Conservation (phyloP, 108 stramenopile genomes). For the Stephanodiscus triporus region DNA sequence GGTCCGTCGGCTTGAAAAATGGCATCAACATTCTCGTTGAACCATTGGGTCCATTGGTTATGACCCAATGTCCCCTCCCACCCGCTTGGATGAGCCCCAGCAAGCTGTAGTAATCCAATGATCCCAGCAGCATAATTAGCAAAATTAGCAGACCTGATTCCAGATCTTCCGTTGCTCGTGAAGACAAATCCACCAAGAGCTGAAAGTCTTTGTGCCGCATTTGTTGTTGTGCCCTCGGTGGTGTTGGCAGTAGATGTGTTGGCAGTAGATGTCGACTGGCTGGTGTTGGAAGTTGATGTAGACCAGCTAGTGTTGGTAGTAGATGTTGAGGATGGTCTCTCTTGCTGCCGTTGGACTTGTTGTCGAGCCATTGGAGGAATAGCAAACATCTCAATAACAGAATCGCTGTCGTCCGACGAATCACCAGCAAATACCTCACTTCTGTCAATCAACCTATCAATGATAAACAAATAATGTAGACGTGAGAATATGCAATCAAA, state of each 20-base stretch:
- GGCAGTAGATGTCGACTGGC: neutral
- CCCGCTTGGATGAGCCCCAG: neutral
- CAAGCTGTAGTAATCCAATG: neutral
- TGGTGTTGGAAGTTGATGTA: no score
- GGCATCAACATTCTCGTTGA: neutral
- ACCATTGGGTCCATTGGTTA: neutral
- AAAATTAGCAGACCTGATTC: neutral
- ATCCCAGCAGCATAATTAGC: neutral
- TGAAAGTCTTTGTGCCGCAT: neutral
- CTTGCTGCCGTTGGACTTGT: neutral
- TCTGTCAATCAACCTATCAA: neutral
- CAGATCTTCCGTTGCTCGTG: neutral
- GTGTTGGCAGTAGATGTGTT: neutral
- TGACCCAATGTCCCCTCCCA: neutral
- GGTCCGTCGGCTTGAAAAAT: neutral
- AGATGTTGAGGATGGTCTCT: neutral
- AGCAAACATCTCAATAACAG: neutral
- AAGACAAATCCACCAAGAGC: slow-evolving; percentile 1
- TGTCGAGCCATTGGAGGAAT: neutral
- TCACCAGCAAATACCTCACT: neutral
- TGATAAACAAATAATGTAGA: neutral
- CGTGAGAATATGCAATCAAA: neutral
- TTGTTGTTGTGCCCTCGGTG: neutral
- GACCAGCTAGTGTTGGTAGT: neutral
- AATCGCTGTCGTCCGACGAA: neutral